These are phyloP conservation scores for Monosporozyma unispora DNA, from an alignment of 805 yeast species.

Conservation along the genomic window DNA sequence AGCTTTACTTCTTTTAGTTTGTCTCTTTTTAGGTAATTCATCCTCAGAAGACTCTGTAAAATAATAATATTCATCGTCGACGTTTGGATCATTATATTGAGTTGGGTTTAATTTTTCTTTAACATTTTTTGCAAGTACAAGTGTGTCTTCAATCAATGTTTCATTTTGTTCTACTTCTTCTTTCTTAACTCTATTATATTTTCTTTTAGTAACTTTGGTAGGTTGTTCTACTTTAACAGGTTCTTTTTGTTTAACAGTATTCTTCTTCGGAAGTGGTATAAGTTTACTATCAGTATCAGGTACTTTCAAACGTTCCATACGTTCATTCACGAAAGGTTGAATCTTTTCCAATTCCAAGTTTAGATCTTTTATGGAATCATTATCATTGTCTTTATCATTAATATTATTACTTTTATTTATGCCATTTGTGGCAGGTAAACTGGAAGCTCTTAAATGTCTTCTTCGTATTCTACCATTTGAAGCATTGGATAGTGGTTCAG, in stretches of 20 bases:
- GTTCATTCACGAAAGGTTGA: slow-evolving; percentile 4
- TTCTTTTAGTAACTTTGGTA: background rate
- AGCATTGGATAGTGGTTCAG: slow-evolving; percentile 2
- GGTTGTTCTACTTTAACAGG: background rate
- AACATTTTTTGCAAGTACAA: background rate
- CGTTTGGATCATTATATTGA: background rate
- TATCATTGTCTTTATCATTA: too few species aligned
- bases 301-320: background rate
- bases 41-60: slow-evolving; percentile 28
- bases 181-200: background rate
- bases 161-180: background rate
- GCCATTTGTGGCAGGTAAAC: slow-evolving; percentile 1
- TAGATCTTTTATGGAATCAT: background rate
- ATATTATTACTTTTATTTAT: too few species aligned
- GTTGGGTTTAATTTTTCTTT: too few species aligned
- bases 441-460: slow-evolving; percentile 7
- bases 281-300: background rate
- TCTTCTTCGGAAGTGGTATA: background rate
- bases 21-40: slow-evolving; percentile 13
- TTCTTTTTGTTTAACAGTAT: background rate
- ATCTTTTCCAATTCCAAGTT: background rate
- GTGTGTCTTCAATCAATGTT: background rate
- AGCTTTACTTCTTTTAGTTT: slow-evolving; percentile 8
- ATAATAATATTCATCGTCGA: slow-evolving; percentile 16
- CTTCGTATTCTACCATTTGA: slow-evolving; percentile 20